These are phyloP conservation scores for Coniosporium tulheliwenetii DNA, from an alignment of 2,329 filamentous ascomycete genomes.

Conservation along the genomic window DNA sequence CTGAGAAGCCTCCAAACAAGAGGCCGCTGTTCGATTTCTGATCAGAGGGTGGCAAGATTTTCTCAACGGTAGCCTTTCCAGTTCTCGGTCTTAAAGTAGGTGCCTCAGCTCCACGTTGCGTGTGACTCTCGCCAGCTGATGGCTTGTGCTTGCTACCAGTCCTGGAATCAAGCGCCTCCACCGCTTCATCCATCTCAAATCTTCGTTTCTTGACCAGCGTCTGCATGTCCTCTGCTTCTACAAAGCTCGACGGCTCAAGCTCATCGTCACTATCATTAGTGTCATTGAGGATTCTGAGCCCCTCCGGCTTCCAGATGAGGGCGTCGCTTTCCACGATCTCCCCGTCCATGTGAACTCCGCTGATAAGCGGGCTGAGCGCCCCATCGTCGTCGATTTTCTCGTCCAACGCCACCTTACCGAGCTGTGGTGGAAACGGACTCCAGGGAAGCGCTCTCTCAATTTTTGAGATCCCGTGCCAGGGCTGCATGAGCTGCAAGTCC, in stretches of 20 bases:
- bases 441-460: conserved; percentile 28
- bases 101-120: too few species aligned
- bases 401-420: conserved; percentile 20
- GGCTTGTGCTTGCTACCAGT: neutral
- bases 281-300: conserved; percentile 27
- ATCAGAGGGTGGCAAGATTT: conserved; percentile 2
- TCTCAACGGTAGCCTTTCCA: too few species aligned
- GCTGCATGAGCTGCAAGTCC: conserved; percentile 11
- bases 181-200: conserved; percentile 9
- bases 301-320: conserved; percentile 32
- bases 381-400: conserved; percentile 25
- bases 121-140: too few species aligned
- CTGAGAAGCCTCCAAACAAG: conserved; percentile 24
- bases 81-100: too few species aligned
- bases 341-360: conserved; percentile 11
- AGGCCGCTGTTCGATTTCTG: conserved; percentile 6
- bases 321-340: conserved; percentile 22
- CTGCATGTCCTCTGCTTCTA: conserved; percentile 14
- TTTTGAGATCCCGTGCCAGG: conserved; percentile 25
- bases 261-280: conserved; percentile 22
- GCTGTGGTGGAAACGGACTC: conserved; percentile 29
- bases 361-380: conserved; percentile 18
- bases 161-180: neutral
- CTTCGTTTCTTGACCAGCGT: conserved; percentile 25
- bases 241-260: conserved; percentile 5